Base-by-base conservation (phyloP, 2,329 filamentous ascomycete genomes). In the Aphanoascus verrucosus region DNA sequence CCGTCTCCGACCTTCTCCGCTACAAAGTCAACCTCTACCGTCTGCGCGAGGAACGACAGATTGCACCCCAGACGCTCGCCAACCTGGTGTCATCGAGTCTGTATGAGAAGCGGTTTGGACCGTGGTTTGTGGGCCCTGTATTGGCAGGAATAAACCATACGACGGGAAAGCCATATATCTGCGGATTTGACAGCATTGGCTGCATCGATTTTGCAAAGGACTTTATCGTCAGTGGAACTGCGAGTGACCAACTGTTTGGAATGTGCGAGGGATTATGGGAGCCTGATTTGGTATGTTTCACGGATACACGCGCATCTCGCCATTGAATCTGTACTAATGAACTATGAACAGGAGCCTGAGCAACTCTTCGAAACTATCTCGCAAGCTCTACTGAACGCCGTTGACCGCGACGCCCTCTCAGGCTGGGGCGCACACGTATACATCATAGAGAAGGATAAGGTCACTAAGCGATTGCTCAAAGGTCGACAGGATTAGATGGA, bases 1-100 rank as follows among this genome's bases (percentile, higher is more conserved):
- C 91, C 63, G 91, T 98, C 62, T 86, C 85, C 64, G 91, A 98
- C 74, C 85, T 97, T 62, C 94, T 98, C 81, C 89, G 93, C 68
- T 97, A 95, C 83, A 98, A 98, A 80, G 88, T 94, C 72, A 98
- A 98, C 81, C 94, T 98, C 87, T 98, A 98, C 81, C 87, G 93
- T 61, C 82, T 98, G 66, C 88, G 93, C 67, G 93, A 98, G 79
- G 93, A 98, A 79, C 89, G 93, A 68, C 81, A 89, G 77, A 97
- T 98, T 73, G 85, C 87, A 53, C 93, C 93, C 44, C 81, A 86
- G 70, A 98, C 93, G 55, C 89, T 98, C 74, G 90, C 93, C 71
- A 96, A 98, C 77, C 82, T 98, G 61, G 90, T 98, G 65, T 87
- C 83, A 65, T 88, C 82, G 62, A 86, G 83, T 62, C 80, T 98